Base-by-base conservation (phyloP, 805 yeast species). In the Saccharomyces cerevisiae region DNA sequence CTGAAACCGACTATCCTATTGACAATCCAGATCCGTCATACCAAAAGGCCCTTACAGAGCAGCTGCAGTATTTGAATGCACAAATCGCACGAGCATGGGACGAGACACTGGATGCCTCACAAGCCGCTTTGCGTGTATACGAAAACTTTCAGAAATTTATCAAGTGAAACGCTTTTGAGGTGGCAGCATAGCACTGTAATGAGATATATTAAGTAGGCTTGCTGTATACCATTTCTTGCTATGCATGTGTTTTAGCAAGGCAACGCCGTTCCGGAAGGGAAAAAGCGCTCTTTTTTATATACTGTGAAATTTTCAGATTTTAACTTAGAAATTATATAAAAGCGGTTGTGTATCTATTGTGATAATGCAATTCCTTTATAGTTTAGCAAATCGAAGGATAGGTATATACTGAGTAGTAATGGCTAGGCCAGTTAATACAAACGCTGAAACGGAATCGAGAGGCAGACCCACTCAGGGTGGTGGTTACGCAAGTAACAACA, bases 1-100 rank as follows among this genome's bases (percentile, higher is more conserved):
- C 79, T 2, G 89, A 83, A 61, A 80, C 85, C 2, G 89, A 83
- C 60, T 71, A 71, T 48, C 70, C 66, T 1, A 55, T 68, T 41
- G 58, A 57, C 29, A 41, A 36, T 14, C 52, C 28, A 24, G 62
- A 60, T 52, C 47, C 52, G 27, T 31, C 30, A 5, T 31, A 43
- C 21, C 17, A 14, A 31, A 31, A 49, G 4, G 55, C 51, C n/a
- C 51, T 60, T 13, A 48, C 51, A 13, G 53, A 49, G 4, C 59
- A 60, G 32, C 50, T 66, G 32, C 36, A 50, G 17, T 52, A 57
- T 31, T 52, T 62, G 14, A 54, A 57, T 30, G 41, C 36, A 1
- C 54, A 56, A 46, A 53, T 62, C 14, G 43, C 49, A 14, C 36
- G n/a, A n/a, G 55, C 54, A 3, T 51, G 53, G 26, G 50, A 26